A percentile compares a stretch with the other conserved stretches of the same genome.
phyloP scores from a whole-genome alignment of 345 rosid species.

The Limnanthes douglasii region DNA sequence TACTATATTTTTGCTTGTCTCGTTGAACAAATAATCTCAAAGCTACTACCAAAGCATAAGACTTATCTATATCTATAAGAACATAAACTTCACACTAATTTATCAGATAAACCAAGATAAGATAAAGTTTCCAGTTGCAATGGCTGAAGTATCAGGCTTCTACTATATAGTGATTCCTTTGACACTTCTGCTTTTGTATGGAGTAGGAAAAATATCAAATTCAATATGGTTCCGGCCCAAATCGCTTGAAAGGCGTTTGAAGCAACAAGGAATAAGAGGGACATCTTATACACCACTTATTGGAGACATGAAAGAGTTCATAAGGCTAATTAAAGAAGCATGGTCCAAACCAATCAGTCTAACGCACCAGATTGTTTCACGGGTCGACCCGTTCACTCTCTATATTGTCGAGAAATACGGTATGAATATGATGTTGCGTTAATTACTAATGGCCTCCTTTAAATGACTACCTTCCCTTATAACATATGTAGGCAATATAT shows the following conservation, averaged over 20 bases:
- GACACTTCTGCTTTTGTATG: slow-evolving; percentile 5
- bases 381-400: slow-evolving; percentile 21
- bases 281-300: slow-evolving; percentile 17
- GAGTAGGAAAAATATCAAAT: slow-evolving; percentile 4
- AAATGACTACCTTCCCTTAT: too few species aligned
- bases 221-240: slow-evolving; percentile 28
- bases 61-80: too few species aligned
- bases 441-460: neutral
- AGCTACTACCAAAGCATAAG: too few species aligned
- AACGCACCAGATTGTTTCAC: slow-evolving; percentile 17
- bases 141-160: too few species aligned
- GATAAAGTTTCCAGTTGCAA: too few species aligned
- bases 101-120: too few species aligned
- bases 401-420: slow-evolving; percentile 20
- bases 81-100: too few species aligned
- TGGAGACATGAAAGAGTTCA: slow-evolving; percentile 24
- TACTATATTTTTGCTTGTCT: too few species aligned
- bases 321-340: slow-evolving; percentile 16
- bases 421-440: neutral
- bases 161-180: neutral
- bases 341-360: slow-evolving; percentile 23
- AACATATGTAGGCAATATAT: slow-evolving; percentile 23
- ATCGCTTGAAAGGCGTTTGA: slow-evolving; percentile 15
- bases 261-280: slow-evolving; percentile 24
- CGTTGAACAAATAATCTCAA: too few species aligned